These are phyloP conservation scores for Lizanozyma gosingica DNA, from an alignment of 1,139 yeast species.

Conservation along the genomic window DNA sequence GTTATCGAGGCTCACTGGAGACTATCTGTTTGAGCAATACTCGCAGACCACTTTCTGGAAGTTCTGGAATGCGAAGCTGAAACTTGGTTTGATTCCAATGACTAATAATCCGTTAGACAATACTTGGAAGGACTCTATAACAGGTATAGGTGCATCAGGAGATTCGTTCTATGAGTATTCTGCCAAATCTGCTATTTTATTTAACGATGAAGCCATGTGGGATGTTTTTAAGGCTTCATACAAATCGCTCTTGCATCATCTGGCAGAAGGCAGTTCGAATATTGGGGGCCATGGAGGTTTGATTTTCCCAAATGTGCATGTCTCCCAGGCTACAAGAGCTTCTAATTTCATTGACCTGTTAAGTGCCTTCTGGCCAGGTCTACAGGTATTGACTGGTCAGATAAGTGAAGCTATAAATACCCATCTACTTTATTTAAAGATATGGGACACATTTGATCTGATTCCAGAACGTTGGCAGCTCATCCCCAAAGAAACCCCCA, in stretches of 20 bases:
- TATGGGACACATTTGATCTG: slow-evolving; percentile 75
- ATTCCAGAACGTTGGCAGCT: slow-evolving; percentile 82
- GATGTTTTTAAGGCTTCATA: slow-evolving; percentile 54
- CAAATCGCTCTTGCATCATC: slow-evolving; percentile 43
- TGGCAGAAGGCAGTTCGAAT: slow-evolving; percentile 27
- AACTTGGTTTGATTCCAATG: slow-evolving; percentile 66
- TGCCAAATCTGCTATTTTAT: slow-evolving; percentile 63
- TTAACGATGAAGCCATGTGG: slow-evolving; percentile 55
- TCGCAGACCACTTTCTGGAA: slow-evolving; percentile 59
- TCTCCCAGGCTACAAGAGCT: slow-evolving; percentile 39
- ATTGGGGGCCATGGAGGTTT: slow-evolving; percentile 42
- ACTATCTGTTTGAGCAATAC: slow-evolving; percentile 55
- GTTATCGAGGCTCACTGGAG: slow-evolving; percentile 65
- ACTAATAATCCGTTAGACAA: slow-evolving; percentile 56
- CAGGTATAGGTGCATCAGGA: slow-evolving; percentile 89
- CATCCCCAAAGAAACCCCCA: slow-evolving; percentile 3
- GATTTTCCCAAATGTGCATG: slow-evolving; percentile 55
- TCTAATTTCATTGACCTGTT: slow-evolving; percentile 78
- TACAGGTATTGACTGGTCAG: slow-evolving; percentile 74
- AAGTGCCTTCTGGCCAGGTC: slow-evolving; percentile 83
- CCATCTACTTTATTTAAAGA: slow-evolving; percentile 60
- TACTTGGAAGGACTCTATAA: slow-evolving; percentile 48
- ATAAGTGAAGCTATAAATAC: slow-evolving; percentile 52
- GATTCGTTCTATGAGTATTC: slow-evolving; percentile 92
- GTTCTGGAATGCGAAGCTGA: slow-evolving; percentile 61